Percentiles rank a stretch among this genome's conserved stretches.
phyloP scores from a whole-genome alignment of 208 protist genomes.

The Leishmania tropica region DNA sequence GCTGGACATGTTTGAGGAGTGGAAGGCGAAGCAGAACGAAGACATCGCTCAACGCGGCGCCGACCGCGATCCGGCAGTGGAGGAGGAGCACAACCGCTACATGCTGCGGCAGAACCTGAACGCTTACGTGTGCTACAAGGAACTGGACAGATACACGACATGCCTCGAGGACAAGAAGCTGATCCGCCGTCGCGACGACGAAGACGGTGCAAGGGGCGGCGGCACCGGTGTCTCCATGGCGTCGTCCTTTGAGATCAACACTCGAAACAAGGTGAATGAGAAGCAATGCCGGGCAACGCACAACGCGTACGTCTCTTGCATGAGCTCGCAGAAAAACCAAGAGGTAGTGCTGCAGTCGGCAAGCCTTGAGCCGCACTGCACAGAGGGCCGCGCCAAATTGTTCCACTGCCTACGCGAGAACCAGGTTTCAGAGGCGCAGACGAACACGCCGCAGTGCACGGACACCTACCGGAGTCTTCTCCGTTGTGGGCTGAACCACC shows the following conservation, averaged over 20 bases:
- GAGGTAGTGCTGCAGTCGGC: conserved; percentile 67
- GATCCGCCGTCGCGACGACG: conserved; percentile 37
- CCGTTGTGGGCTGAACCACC: conserved; percentile 84
- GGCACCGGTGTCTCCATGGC: conserved; percentile 19
- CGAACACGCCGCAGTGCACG: conserved; percentile 62
- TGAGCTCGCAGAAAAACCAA: conserved; percentile 67
- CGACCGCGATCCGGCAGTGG: conserved; percentile 46
- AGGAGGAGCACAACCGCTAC: conserved; percentile 75
- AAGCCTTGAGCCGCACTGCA: conserved; percentile 57
- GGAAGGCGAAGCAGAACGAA: conserved; percentile 59
- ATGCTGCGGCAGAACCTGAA: conserved; percentile 87
- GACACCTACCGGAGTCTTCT: conserved; percentile 56
- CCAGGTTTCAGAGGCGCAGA: conserved; percentile 50
- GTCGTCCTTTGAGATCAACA: conserved; percentile 67
- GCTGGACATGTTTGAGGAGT: conserved; percentile 73
- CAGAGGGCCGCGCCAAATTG: conserved; percentile 29
- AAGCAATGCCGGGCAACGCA: conserved; percentile 61
- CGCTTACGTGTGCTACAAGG: conserved; percentile 77
- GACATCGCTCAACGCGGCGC: conserved; percentile 61
- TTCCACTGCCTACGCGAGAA: conserved; percentile 65
- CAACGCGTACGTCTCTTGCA: conserved; percentile 65
- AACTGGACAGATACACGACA: conserved; percentile 73
- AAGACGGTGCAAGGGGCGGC: neutral
- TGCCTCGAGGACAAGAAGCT: conserved; percentile 74
- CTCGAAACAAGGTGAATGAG: conserved; percentile 69